A percentile compares a stretch with the other conserved stretches of the same genome.
Evolutionary conservation across 2,329 filamentous ascomycete genomes (phyloP).

Genomic region (Apiospora pterosperma): DNA sequence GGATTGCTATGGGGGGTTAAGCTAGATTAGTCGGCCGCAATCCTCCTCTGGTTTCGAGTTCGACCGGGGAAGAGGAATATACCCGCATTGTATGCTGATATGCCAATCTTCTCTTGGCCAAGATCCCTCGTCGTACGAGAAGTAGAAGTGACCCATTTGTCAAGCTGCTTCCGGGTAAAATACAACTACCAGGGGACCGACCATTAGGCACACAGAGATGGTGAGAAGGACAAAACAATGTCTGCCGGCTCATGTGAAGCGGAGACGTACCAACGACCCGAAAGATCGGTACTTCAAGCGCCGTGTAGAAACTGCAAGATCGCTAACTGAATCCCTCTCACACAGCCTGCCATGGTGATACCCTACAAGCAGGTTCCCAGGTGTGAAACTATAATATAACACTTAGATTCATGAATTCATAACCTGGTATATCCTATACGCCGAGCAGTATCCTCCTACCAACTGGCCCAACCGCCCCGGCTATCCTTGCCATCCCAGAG

Average conservation of each 20-base stretch:
- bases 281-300: too few relatives aligned
- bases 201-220: neutral
- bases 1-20: neutral
- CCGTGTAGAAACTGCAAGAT: too few relatives aligned
- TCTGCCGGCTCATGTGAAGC: too few relatives aligned
- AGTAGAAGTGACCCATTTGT: neutral
- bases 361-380: neutral
- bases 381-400: neutral
- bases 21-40: neutral
- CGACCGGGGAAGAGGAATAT: neutral
- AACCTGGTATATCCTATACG: neutral
- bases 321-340: too few relatives aligned
- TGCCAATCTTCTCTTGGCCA: neutral
- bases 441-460: slow-evolving; percentile 24
- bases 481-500: slow-evolving; percentile 40
- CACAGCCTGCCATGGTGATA: neutral
- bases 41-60: neutral
- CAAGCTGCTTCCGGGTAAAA: neutral
- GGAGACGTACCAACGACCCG: too few relatives aligned
- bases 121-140: neutral
- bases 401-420: neutral
- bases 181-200: neutral
- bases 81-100: neutral
- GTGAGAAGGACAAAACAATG: too few relatives aligned
- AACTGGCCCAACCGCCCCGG: slow-evolving; percentile 35